Base-by-base conservation (phyloP, 2,329 filamentous ascomycete species). In the Cladosporium austrohemisphaericum region DNA sequence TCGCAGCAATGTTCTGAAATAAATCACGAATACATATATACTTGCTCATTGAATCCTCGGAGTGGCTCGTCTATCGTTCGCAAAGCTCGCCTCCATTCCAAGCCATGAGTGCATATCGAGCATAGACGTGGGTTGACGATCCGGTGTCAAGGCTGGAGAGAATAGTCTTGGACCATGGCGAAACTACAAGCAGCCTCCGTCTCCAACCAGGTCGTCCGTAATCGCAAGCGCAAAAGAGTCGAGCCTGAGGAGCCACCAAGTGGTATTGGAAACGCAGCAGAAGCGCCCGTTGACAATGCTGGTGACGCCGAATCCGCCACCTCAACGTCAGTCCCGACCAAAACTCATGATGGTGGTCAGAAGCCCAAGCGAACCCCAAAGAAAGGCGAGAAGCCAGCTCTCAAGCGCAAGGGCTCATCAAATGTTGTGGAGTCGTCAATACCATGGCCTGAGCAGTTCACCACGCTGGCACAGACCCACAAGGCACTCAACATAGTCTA, bases 401-500 rank as follows among this genome's bases (percentile, higher is more conserved):
- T 71, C 1, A 66, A 70, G 10, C 67, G 70, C 8, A 63, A 65
- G 32, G 76, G 73, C n/a, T 78, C 76, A 2, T 79, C 76, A 2
- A 72, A 66, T 6, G 53, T 76, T 0, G 68, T 79, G n/a, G 75
- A 79, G 55, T 68, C 74, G 1, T 65, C 74, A 1, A 72, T 77
- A 43, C 76, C 78, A 33, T 96, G 92, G 90, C 90, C 91, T 1
- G 76, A 80, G 1, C 74, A 78, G 37, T 88, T 97, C 66, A 84
- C 81, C 50, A 73, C 76, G 33, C 76, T 97, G 7, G 82, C 85
- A 20, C 83, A 84, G 65, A 86, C 84, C 0, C 87, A 97, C 65
- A 80, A 83, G 53, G 92, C 93, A 1, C 71, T 98, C 52, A 98
- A 95, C 60, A 72, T 97, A 1, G 89, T 97, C 1, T 95, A 89